Conservation (phyloP, 805 yeast genomes). For the Saccharomyces mikatae region DNA sequence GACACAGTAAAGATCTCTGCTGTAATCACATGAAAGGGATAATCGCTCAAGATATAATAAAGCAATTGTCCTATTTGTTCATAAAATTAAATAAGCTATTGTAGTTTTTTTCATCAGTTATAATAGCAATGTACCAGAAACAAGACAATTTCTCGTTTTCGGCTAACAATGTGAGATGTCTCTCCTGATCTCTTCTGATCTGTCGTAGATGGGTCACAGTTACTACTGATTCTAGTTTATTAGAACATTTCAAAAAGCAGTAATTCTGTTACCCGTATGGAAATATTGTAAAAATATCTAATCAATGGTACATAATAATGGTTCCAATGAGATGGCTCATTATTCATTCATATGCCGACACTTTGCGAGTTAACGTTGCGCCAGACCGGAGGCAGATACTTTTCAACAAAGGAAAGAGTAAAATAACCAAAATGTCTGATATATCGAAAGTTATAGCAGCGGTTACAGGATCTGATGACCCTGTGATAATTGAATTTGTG, state of each 20-base stretch:
- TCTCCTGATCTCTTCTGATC: background rate
- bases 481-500: conserved; percentile 40
- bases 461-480: conserved; percentile 35
- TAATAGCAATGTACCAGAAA: background rate
- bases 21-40: background rate
- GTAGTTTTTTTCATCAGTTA: background rate
- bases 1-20: background rate
- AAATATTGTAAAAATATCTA: background rate
- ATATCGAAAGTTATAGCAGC: conserved; percentile 7
- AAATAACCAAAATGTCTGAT: background rate
- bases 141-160: background rate
- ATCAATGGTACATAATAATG: background rate
- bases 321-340: background rate
- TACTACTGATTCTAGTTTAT: background rate
- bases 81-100: background rate
- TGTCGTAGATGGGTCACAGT: background rate
- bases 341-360: background rate
- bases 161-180: background rate
- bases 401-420: background rate
- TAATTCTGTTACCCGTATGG: background rate
- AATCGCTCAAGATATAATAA: background rate
- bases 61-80: background rate
- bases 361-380: background rate
- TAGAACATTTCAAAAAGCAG: background rate
- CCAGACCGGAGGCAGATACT: background rate